Base-by-base conservation (phyloP, 2,329 filamentous ascomycete species). In the Aspergillus sp. region DNA sequence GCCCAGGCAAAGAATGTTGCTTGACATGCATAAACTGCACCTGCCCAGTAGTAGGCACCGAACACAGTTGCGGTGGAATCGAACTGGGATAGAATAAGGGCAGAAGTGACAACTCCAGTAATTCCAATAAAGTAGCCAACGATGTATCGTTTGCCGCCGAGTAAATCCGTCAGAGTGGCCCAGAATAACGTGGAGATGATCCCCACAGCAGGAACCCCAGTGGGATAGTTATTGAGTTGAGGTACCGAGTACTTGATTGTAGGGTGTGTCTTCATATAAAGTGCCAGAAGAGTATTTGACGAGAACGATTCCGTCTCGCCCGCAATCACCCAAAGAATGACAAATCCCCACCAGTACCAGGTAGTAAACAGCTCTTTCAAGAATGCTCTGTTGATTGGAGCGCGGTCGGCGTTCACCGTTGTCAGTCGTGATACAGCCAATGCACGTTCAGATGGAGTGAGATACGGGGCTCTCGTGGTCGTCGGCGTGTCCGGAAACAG, bases 1-100 rank as follows among this genome's bases (percentile, higher is more conserved):
- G 86, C 88, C 88, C 88, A 90, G 0, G 88, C 88, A 63, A 91
- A 90, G 64, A 90, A 90, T 0, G 85, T 88, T 0, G 88, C 87
- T 71, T 91, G 87, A 65, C 87, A 89, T 0, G 88, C 87, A 63
- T 90, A 90, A 0, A 90, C 85, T 3, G 82, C 77, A 1, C 88
- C 88, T 0, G 87, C 85, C 83, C 84, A 87, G 70, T 90, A 90
- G 64, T 89, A 90, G 3, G 87, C 86, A 0, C 71, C 86, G 59
- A 90, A 88, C 0, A 85, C 81, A 1, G 83, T 76, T 0, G 80
- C 68, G 0, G 84, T 87, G 3, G 79, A 81, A 0, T 75, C 71
- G 0, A 80, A 78, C 39, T 81, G 79, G 0, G 80, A 79, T 0
- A 90, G 73, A 2, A 90, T 82, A 8, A 90, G 82, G 5, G 81